phyloP scores from a whole-genome alignment of 1,139 yeast species.

The Citeromyces hawaiiensis region DNA sequence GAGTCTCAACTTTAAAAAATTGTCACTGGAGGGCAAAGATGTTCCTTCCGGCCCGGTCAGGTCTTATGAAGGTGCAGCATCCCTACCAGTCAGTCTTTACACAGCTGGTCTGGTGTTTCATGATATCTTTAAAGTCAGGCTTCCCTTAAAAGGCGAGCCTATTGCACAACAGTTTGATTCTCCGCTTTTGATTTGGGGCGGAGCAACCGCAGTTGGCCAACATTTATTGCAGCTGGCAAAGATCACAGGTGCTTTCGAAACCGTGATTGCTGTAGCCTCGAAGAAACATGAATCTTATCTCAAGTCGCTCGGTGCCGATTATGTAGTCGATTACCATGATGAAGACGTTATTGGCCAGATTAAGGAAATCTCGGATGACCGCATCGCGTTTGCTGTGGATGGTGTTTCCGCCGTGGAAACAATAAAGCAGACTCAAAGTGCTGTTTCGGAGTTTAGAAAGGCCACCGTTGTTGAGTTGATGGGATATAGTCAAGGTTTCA shows the following conservation, averaged over 20 bases:
- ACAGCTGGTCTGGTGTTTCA: conserved; percentile 29
- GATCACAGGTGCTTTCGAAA: conserved; percentile 25
- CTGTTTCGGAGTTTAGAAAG: conserved; percentile 23
- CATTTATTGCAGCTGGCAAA: conserved; percentile 43
- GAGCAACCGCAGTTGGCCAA: conserved; percentile 41
- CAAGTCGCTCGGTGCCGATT: conserved; percentile 44
- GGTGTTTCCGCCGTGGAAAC: conserved; percentile 31
- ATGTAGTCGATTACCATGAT: conserved; percentile 46
- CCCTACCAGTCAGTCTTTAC: conserved; percentile 34
- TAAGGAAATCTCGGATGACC: conserved; percentile 22
- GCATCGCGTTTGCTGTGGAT: conserved; percentile 40
- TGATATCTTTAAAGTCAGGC: conserved; percentile 14
- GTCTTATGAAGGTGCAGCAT: conserved; percentile 51
- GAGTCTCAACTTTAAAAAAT: conserved; percentile 3
- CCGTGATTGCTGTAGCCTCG: conserved; percentile 42
- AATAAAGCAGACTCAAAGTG: conserved; percentile 27
- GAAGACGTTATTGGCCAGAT: conserved; percentile 36
- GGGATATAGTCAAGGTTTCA: conserved; percentile 10
- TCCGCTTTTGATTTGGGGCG: conserved; percentile 45
- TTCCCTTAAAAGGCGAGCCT: conserved; percentile 15
- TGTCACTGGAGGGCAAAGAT: conserved; percentile 8
- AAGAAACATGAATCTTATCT: conserved; percentile 27
- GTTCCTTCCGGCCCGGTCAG: conserved; percentile 23
- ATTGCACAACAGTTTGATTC: conserved; percentile 11
- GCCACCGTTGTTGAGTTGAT: conserved; percentile 23